Evolutionary conservation across 257 asterid genomes (phyloP), one percentile per base, ranked within the genome.

Genomic region (Nicotiana attenuata): DNA sequence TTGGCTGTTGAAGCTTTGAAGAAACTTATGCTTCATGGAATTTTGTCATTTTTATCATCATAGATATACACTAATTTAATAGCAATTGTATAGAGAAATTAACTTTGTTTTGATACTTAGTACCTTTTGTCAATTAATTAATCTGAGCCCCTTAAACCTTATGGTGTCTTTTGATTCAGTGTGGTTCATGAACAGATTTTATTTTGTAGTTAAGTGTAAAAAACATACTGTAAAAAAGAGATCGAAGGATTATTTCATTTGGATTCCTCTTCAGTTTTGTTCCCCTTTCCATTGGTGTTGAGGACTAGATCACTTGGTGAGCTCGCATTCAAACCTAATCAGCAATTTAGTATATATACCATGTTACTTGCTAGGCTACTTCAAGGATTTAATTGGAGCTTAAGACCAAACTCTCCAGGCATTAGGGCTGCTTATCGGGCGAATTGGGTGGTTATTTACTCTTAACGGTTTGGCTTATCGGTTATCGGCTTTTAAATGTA

Each of bases 1-100:
- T 29, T 75, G 26, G 10, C 13, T 26, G 16, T 50, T 75, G 80
- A 75, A 75, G 80, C 80, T 50, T 75, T 47, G 64, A 75, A 75
- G 17, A 50, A 50, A 41, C 64, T 75, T 29, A 75, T 26, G 64
- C 80, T 50, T 75, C 80, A 75, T 24, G 35, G 26, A 24, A 17
- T 15, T 24, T 73, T 69, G 10, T 0, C 50, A 22, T 22, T 24
- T 15, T 75, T 26, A 26, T 22, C 24, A 45, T 45, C 26, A 24
- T 50, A 75, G 63, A 75, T 75, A 73, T 22, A 67, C 6, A 73
- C n/a, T 50, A 50, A 24, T 15, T 4, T 75, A 41, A 50, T 75
- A 75, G 80, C 10, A 24, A 11, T 75, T 75, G 80, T 75, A 75
- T 50, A 75, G 80, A 50, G 28, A 50, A 26, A 33, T 33, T 33